A percentile compares a stretch with the other conserved stretches of the same genome.
Conservation (phyloP, 73 alveolate genomes). For the Paramecium biaurelia region DNA sequence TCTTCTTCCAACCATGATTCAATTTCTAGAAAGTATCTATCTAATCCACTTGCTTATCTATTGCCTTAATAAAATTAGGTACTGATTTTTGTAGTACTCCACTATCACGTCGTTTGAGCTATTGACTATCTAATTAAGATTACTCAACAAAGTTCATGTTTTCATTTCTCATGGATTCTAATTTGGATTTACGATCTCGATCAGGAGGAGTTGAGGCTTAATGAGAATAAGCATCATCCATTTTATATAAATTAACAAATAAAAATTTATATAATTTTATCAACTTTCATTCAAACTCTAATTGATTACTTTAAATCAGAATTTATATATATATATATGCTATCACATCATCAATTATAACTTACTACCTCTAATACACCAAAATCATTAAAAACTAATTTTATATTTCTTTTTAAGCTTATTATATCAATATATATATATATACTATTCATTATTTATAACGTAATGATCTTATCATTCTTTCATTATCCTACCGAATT, state of each 20-base stretch:
- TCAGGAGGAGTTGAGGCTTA: background rate
- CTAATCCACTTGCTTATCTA: slow-evolving; percentile 57
- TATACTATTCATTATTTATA: background rate
- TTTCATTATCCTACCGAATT: background rate
- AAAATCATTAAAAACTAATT: too few relatives aligned
- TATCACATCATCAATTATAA: background rate
- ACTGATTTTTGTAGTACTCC: slow-evolving; percentile 43
- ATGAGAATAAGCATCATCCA: background rate
- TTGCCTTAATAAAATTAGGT: background rate
- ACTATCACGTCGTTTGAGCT: slow-evolving; percentile 34
- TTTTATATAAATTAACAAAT: background rate
- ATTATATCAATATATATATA: too few relatives aligned
- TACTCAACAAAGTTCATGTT: slow-evolving; percentile 48
- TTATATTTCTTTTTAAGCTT: too few relatives aligned
- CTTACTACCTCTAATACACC: too few relatives aligned
- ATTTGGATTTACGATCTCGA: background rate
- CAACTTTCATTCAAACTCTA: background rate
- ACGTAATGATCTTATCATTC: background rate
- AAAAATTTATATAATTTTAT: background rate
- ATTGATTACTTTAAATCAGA: too few relatives aligned
- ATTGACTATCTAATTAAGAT: background rate
- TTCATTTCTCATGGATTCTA: slow-evolving; percentile 23
- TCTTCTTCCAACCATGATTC: slow-evolving; percentile 59
- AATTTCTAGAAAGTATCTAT: slow-evolving; percentile 52
- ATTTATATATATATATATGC: background rate